Evolutionary conservation across 306 rosid species (phyloP).

Genomic region (Medicago ruthenica): DNA sequence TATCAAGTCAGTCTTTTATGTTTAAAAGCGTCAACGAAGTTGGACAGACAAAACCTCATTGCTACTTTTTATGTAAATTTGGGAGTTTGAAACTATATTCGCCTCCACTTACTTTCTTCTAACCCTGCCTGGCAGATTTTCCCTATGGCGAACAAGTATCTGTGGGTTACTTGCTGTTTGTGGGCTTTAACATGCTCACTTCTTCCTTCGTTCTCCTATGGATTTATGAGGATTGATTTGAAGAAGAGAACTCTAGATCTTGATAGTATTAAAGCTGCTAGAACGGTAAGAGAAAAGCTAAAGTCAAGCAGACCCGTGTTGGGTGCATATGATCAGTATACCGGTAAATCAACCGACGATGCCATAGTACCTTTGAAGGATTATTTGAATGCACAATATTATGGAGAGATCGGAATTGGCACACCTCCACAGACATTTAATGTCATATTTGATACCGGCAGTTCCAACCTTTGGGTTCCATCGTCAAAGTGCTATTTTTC

Average conservation of each 20-base stretch:
- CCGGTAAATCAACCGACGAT: slow-evolving; percentile 45
- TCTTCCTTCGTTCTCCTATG: slow-evolving; percentile 66
- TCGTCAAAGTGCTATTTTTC: slow-evolving; percentile 81
- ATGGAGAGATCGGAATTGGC: slow-evolving; percentile 89
- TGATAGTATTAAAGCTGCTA: slow-evolving; percentile 60
- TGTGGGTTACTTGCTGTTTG: slow-evolving; percentile 54
- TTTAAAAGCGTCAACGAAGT: too few species aligned
- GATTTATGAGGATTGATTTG: slow-evolving; percentile 65
- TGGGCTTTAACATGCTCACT: slow-evolving; percentile 69
- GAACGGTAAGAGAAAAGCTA: slow-evolving; percentile 48
- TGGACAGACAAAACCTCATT: too few species aligned
- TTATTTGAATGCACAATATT: slow-evolving; percentile 86
- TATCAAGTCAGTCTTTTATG: too few species aligned
- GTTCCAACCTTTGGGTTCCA: slow-evolving; percentile 92
- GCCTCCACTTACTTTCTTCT: slow-evolving; percentile 8
- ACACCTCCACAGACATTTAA: slow-evolving; percentile 82
- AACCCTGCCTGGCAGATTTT: slow-evolving; percentile 44
- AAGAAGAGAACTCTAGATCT: slow-evolving; percentile 73
- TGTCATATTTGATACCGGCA: slow-evolving; percentile 87
- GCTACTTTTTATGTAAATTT: slow-evolving; percentile 12
- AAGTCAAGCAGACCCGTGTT: slow-evolving; percentile 38
- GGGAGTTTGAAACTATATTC: slow-evolving; percentile 14
- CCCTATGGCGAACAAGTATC: slow-evolving; percentile 61
- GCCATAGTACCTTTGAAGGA: slow-evolving; percentile 67
- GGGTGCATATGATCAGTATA: slow-evolving; percentile 41